Evolutionary conservation across 768 basidiomycete genomes (phyloP).

Genomic region (Kwoniella dejecticola): DNA sequence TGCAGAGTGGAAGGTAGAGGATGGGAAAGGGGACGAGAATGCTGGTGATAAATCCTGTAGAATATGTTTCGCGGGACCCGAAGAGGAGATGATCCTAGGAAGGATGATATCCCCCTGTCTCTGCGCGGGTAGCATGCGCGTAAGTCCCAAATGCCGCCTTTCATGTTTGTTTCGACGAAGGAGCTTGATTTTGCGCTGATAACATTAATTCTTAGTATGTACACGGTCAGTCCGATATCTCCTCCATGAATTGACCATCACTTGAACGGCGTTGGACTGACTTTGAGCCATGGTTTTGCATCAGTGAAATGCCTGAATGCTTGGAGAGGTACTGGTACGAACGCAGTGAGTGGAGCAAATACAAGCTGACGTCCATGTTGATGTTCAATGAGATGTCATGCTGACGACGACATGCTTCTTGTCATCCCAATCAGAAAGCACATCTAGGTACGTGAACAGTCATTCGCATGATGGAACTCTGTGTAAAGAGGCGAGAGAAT

Average conservation of each 20-base stretch:
- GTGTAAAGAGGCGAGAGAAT: too few relatives aligned
- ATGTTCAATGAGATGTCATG: too few relatives aligned
- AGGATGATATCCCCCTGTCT: constrained; percentile 79
- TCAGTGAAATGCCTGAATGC: constrained; percentile 51
- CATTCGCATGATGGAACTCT: too few relatives aligned
- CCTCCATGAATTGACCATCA: background rate
- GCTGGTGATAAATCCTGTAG: constrained; percentile 60
- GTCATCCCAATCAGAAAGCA: constrained; percentile 33
- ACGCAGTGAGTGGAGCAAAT: constrained; percentile 34
- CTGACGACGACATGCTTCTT: too few relatives aligned
- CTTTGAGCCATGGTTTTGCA: too few relatives aligned
- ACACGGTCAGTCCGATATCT: constrained; percentile 36
- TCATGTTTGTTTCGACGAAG: background rate
- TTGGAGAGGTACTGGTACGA: constrained; percentile 48
- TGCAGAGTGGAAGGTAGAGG: background rate
- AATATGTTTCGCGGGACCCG: constrained; percentile 74
- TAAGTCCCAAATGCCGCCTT: too few relatives aligned
- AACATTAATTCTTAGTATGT: constrained; percentile 40
- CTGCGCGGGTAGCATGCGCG: constrained; percentile 76
- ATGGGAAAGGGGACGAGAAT: constrained; percentile 27
- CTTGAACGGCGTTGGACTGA: constrained; percentile 1
- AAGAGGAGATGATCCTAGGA: constrained; percentile 63
- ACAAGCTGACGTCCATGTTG: too few relatives aligned
- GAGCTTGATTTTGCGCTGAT: background rate
- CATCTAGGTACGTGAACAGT: constrained; percentile 31